Evolutionary conservation across 2,329 filamentous ascomycete genomes (phyloP), one percentile per base, ranked within the genome.

Genomic region (Exophiala oligosperma): DNA sequence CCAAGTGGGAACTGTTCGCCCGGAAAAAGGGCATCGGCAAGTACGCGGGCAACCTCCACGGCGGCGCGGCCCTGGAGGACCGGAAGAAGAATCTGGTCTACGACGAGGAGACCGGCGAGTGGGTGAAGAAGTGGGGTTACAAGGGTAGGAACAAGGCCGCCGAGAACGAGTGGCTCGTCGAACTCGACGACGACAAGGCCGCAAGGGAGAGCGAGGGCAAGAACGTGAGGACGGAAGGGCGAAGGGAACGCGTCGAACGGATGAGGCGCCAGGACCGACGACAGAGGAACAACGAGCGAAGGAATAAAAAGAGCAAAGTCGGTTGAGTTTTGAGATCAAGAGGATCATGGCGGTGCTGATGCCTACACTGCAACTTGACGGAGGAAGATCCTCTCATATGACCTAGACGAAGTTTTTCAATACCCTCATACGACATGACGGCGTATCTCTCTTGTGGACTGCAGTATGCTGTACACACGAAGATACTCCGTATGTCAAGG

Each of bases 1-100:
- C 93, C 59, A 96, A 92, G 74, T 99, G 94, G 94, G 88, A 96
- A 79, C 85, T 88, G 70, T 99, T 99, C 78, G 94, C 94, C 47
- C 89, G 87, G 74, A 96, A 96, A 85, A 96, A 97, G 83, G 94
- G 94, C 56, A 97, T 99, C 52, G 77, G 77, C 77, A 90, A 89
- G 79, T 86, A 87, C 76, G 96, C 92, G 84, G 76, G 75, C n/a
- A 72, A 68, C 5, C 69, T 71, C 8, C 67, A 66, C 21, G 63
- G 65, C 14, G 68, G 89, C 66, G 91, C 94, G 72, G 82, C 87
- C 74, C 83, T 86, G 62, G 81, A 76, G 82, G 66, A 68, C 3
- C 82, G 85, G 41, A 70, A 73, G 63, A 78, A 77, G 73, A 89
- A 96, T 77, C 77, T 92, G 68, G 85, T 88, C 56, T 97, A 88